Percentiles rank a stretch among this genome's conserved stretches.
These are phyloP conservation scores for Salix viminalis DNA, from an alignment of 345 rosid species.

Conservation along the genomic window DNA sequence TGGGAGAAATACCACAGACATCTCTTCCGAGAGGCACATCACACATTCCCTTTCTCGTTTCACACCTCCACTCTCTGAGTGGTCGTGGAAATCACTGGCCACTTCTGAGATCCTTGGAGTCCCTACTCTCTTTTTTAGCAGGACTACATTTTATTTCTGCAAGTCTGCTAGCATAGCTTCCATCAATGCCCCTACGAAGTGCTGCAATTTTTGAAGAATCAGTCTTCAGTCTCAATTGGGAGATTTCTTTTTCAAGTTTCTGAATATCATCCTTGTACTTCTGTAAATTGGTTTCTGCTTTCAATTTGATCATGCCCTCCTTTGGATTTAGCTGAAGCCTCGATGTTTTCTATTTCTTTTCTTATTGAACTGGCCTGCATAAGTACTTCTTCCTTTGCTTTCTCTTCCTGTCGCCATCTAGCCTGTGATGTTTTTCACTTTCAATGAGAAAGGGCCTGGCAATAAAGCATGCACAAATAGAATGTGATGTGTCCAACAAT, in stretches of 20 bases:
- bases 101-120: slow-evolving; percentile 25
- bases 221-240: slow-evolving; percentile 52
- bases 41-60: slow-evolving; percentile 86
- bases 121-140: slow-evolving; percentile 28
- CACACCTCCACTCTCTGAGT: slow-evolving; percentile 34
- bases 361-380: slow-evolving; percentile 36
- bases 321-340: slow-evolving; percentile 45
- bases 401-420: slow-evolving; percentile 69
- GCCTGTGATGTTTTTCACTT: slow-evolving; percentile 51
- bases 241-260: slow-evolving; percentile 60
- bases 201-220: slow-evolving; percentile 70
- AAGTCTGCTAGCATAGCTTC: slow-evolving; percentile 44
- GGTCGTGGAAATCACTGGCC: slow-evolving; percentile 30
- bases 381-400: slow-evolving; percentile 49
- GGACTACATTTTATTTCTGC: slow-evolving; percentile 19
- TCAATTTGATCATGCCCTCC: slow-evolving; percentile 44
- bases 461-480: slow-evolving; percentile 15
- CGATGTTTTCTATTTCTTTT: slow-evolving; percentile 51
- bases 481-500: slow-evolving; percentile 11
- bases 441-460: slow-evolving; percentile 24
- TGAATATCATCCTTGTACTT: slow-evolving; percentile 51
- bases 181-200: slow-evolving; percentile 52
- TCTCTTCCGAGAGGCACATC: slow-evolving; percentile 76
- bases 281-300: slow-evolving; percentile 48
- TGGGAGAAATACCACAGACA: slow-evolving; percentile 52